A percentile compares a stretch with the other conserved stretches of the same genome.
Conservation (phyloP, 176 grass and related monocot species). For the Otatea glauca region DNA sequence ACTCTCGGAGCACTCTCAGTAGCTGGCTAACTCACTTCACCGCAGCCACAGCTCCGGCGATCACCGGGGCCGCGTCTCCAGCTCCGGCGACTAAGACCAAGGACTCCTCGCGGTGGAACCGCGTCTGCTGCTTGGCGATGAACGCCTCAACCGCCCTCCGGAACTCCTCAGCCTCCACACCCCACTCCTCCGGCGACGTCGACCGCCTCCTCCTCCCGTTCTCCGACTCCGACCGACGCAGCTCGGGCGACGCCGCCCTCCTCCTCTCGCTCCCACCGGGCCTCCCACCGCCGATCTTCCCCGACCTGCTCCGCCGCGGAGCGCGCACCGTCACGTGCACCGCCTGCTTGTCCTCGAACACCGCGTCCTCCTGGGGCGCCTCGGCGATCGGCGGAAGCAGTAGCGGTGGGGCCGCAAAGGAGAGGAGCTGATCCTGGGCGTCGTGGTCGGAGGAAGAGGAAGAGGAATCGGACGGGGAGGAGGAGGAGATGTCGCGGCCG, state of each 20-base stretch:
- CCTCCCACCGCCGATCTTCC: slow-evolving; percentile 35
- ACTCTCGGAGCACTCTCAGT: background rate
- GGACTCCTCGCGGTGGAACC: slow-evolving; percentile 76
- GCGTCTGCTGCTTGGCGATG: slow-evolving; percentile 69
- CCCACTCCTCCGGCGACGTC: slow-evolving; percentile 35
- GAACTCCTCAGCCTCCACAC: slow-evolving; percentile 56
- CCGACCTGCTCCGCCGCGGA: slow-evolving; percentile 54
- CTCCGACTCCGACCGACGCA: slow-evolving; percentile 61
- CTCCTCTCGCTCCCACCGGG: slow-evolving; percentile 16
- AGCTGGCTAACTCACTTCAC: slow-evolving; percentile 18
- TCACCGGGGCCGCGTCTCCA: background rate
- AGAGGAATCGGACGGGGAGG: background rate
- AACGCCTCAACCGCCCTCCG: slow-evolving; percentile 65
- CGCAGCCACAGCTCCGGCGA: slow-evolving; percentile 2
- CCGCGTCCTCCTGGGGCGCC: background rate
- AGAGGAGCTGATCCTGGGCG: slow-evolving; percentile 16
- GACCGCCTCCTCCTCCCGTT: slow-evolving; percentile 32
- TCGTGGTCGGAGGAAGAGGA: background rate
- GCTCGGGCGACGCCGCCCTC: slow-evolving; percentile 44
- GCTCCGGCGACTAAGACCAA: slow-evolving; percentile 38
- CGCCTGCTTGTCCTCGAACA: slow-evolving; percentile 67
- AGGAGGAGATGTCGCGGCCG: slow-evolving; percentile 37
- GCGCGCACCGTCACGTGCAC: slow-evolving; percentile 52
- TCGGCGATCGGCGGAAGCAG: slow-evolving; percentile 21
- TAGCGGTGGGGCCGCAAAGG: slow-evolving; percentile 10